A percentile compares a stretch with the other conserved stretches of the same genome.
Conservation (phyloP, 139 green algal genomes). For the Chlamydomonas sp. region DNA sequence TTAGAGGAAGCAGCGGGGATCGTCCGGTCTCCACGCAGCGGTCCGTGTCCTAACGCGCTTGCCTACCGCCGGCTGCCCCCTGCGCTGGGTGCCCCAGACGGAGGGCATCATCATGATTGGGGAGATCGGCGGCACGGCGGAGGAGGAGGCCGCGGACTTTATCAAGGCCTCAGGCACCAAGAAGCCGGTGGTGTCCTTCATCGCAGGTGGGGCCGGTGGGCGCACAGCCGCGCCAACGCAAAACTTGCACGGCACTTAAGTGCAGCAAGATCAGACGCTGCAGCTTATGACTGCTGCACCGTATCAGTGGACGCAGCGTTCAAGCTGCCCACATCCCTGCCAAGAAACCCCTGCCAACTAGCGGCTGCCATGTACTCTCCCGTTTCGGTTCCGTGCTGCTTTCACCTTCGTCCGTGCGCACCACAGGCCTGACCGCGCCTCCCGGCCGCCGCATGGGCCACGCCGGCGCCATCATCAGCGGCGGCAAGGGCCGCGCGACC, state of each 20-base stretch:
- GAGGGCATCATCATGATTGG: constrained; percentile 99
- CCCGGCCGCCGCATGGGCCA: constrained; percentile 98
- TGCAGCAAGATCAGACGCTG: background rate
- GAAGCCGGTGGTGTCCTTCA: constrained; percentile 99
- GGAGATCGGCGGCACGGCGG: constrained; percentile 97
- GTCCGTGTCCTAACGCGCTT: too few relatives aligned
- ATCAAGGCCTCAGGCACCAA: constrained; percentile 86
- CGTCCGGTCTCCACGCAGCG: too few relatives aligned
- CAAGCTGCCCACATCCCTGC: too few relatives aligned
- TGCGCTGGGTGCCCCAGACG: constrained; percentile 61
- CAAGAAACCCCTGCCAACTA: too few relatives aligned
- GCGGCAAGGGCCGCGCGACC: constrained; percentile 94
- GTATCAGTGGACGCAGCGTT: too few relatives aligned
- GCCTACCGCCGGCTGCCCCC: too few relatives aligned
- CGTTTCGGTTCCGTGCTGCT: background rate
- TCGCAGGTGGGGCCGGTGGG: constrained; percentile 76
- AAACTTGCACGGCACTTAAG: background rate
- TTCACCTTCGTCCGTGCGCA: background rate
- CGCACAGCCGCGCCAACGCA: background rate
- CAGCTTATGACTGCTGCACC: too few relatives aligned
- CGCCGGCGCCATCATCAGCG: constrained; percentile 95
- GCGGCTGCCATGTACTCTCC: background rate
- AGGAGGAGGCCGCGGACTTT: constrained; percentile 98
- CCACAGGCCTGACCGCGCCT: constrained; percentile 92
- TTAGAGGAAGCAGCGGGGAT: too few relatives aligned